Conservation (phyloP, 148 eudicot species). For the Limonium bicolor region DNA sequence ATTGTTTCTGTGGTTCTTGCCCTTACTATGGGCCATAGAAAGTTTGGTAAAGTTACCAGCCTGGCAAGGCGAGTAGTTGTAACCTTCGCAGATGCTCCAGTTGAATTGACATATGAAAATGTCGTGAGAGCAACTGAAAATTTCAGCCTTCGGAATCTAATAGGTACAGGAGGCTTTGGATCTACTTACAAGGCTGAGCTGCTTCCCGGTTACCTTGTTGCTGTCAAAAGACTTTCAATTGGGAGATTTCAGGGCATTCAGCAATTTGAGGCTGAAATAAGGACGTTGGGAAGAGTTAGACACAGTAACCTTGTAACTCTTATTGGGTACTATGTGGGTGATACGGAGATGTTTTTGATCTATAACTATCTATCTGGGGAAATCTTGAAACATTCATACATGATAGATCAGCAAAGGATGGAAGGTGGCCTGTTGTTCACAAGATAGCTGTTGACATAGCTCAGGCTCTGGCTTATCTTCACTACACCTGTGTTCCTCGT, state of each 20-base stretch:
- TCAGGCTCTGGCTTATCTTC: slow-evolving; percentile 42
- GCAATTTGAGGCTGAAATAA: slow-evolving; percentile 56
- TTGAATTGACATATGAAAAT: slow-evolving; percentile 31
- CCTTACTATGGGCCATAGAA: slow-evolving; percentile 22
- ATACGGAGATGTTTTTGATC: slow-evolving; percentile 48
- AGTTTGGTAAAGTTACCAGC: slow-evolving; percentile 18
- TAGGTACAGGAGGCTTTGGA: slow-evolving; percentile 61
- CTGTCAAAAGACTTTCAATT: slow-evolving; percentile 39
- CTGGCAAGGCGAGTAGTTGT: slow-evolving; percentile 29
- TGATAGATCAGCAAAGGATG: slow-evolving; percentile 23
- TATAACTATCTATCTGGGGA: slow-evolving; percentile 59
- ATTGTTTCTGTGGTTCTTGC: slow-evolving; percentile 19
- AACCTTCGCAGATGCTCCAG: slow-evolving; percentile 32
- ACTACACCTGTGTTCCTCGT: slow-evolving; percentile 44
- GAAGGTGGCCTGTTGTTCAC: slow-evolving; percentile 31
- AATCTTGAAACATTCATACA: slow-evolving; percentile 52
- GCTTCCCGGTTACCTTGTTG: slow-evolving; percentile 39
- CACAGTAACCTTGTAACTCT: slow-evolving; percentile 53
- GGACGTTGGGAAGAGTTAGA: slow-evolving; percentile 42
- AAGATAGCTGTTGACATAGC: slow-evolving; percentile 50
- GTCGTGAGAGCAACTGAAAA: slow-evolving; percentile 42
- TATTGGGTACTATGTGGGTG: slow-evolving; percentile 48
- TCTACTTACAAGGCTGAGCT: slow-evolving; percentile 61
- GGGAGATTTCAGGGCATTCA: slow-evolving; percentile 52
- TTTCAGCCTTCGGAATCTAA: slow-evolving; percentile 37